A percentile compares a stretch with the other conserved stretches of the same genome.
phyloP scores from a whole-genome alignment of 2,329 filamentous ascomycete genomes.

The Ceratocystis albifundus region DNA sequence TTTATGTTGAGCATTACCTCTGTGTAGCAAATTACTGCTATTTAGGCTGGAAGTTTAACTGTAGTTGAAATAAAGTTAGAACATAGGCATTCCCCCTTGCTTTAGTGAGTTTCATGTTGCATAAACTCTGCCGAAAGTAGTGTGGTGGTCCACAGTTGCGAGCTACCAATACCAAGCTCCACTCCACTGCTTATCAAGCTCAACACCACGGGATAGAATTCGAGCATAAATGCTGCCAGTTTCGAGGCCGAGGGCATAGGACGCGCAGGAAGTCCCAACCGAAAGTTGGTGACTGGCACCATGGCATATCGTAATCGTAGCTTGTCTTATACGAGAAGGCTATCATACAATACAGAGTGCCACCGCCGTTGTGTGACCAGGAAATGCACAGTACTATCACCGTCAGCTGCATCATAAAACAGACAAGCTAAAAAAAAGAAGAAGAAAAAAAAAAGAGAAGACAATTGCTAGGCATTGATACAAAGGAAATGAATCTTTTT shows the following conservation, averaged over 20 bases:
- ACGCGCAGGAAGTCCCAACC: background rate
- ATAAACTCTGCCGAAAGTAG: background rate
- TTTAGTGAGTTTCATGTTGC: constrained; percentile 1
- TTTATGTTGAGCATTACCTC: background rate
- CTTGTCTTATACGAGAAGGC: background rate
- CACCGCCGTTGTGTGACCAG: background rate
- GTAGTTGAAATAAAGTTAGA: constrained; percentile 3
- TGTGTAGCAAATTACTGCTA: background rate
- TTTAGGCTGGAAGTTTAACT: background rate
- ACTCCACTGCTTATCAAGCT: background rate
- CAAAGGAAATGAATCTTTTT: too few relatives aligned
- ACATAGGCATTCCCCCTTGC: constrained; percentile 7
- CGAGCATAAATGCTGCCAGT: too few relatives aligned
- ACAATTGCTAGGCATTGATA: too few relatives aligned
- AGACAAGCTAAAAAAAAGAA: too few relatives aligned
- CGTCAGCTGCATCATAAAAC: too few relatives aligned
- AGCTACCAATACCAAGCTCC: too few relatives aligned
- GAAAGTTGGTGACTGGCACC: background rate
- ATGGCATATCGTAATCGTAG: background rate
- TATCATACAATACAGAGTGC: background rate
- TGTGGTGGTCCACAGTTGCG: background rate
- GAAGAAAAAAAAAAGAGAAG: too few relatives aligned
- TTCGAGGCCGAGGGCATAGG: background rate
- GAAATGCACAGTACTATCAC: too few relatives aligned
- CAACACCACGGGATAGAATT: background rate